Evolutionary conservation across 352 stramenopile genomes (phyloP).

Genomic region (Globisporangium rhizosaccharum): DNA sequence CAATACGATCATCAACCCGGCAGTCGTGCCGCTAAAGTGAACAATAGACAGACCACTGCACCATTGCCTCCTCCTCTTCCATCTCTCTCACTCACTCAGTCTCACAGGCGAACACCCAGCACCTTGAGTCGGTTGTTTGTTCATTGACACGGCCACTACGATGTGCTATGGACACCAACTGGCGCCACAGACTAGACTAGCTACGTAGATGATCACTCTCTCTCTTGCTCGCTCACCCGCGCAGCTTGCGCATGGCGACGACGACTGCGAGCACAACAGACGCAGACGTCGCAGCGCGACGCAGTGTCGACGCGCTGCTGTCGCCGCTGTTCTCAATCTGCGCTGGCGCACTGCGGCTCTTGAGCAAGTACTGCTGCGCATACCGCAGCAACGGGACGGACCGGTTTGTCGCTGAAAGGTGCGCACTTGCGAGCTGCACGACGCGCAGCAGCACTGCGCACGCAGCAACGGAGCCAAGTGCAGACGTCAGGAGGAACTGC

Average conservation of each 20-base stretch:
- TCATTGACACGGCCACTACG: too few relatives aligned
- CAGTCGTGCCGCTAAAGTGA: too few relatives aligned
- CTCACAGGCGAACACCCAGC: too few relatives aligned
- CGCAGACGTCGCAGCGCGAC: conserved; percentile 29
- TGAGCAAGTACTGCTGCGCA: conserved; percentile 33
- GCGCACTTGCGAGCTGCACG: conserved; percentile 38
- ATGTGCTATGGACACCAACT: too few relatives aligned
- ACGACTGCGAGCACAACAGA: conserved; percentile 30
- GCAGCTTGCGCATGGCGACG: conserved; percentile 27
- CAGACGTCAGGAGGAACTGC: conserved; percentile 52
- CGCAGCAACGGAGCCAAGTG: conserved; percentile 62
- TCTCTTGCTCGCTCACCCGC: conserved; percentile 8
- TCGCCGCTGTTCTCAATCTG: conserved; percentile 8
- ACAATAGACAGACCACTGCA: too few relatives aligned
- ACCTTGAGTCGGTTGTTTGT: too few relatives aligned
- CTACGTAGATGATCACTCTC: neutral
- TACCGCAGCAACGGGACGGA: conserved; percentile 32
- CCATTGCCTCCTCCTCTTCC: too few relatives aligned
- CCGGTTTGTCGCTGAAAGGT: conserved; percentile 14
- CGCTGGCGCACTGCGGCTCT: conserved; percentile 18
- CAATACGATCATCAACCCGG: conserved; percentile 25
- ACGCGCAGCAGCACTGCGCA: conserved; percentile 47
- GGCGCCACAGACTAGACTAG: too few relatives aligned
- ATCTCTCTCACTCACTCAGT: too few relatives aligned
- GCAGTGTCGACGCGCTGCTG: conserved; percentile 9